A percentile compares a stretch with the other conserved stretches of the same genome.
Conservation (phyloP, 306 rosid species). For the Senna tora region DNA sequence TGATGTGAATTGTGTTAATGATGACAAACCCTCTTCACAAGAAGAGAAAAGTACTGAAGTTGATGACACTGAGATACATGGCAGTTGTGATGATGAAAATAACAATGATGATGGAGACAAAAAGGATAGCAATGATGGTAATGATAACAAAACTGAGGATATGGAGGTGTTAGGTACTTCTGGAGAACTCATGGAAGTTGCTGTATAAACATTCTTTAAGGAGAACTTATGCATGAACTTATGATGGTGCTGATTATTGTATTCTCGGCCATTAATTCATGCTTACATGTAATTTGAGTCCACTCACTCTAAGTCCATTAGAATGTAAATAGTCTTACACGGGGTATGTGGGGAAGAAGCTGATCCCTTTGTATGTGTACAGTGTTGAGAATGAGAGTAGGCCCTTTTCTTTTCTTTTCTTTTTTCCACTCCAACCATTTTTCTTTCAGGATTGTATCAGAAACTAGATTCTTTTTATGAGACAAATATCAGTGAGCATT, state of each 20-base stretch:
- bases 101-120: conserved; percentile 39
- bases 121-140: conserved; percentile 41
- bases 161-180: conserved; percentile 43
- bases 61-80: conserved; percentile 44
- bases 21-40: conserved; percentile 46
- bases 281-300: conserved; percentile 43
- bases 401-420: conserved; percentile 1
- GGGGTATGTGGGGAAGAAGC: conserved; percentile 41
- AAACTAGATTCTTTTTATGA: conserved; percentile 39
- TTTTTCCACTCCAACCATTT: not conserved
- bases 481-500: conserved; percentile 29
- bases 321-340: conserved; percentile 63
- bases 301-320: conserved; percentile 12
- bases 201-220: conserved; percentile 39
- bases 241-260: conserved; percentile 40
- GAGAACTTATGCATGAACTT: conserved; percentile 34
- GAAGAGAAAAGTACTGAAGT: conserved; percentile 38
- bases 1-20: conserved; percentile 35
- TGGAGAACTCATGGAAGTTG: conserved; percentile 50
- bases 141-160: conserved; percentile 27
- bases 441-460: conserved; percentile 40
- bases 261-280: conserved; percentile 39
- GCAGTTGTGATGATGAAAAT: conserved; percentile 44
- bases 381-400: conserved; percentile 47
- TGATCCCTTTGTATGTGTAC: conserved; percentile 58